Evolutionary conservation across 1,139 yeast species (phyloP).

Genomic region (Taphrina deformans): DNA sequence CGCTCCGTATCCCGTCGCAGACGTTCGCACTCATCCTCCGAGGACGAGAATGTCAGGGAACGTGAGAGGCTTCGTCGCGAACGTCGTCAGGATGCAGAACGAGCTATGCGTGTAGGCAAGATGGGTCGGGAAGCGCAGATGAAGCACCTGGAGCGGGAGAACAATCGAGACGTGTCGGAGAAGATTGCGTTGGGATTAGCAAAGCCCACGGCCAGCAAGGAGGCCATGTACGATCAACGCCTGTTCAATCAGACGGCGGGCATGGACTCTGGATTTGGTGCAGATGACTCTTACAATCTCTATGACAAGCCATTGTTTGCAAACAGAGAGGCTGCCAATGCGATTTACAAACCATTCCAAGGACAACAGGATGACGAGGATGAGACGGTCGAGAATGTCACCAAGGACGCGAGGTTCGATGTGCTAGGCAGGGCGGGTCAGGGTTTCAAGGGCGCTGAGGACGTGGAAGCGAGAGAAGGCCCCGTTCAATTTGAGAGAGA

Average conservation of each 20-base stretch:
- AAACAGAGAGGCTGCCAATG: conserved; percentile 54
- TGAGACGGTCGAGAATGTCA: conserved; percentile 44
- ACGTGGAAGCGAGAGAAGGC: conserved; percentile 44
- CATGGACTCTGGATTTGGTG: conserved; percentile 43
- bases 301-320: conserved; percentile 60
- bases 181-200: conserved; percentile 58
- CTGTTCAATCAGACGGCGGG: conserved; percentile 49
- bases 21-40: conserved; percentile 37
- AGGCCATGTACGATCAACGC: conserved; percentile 58
- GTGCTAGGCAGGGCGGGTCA: conserved; percentile 43
- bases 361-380: conserved; percentile 44
- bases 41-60: conserved; percentile 37
- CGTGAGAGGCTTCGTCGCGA: conserved; percentile 51
- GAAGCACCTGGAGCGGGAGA: conserved; percentile 50
- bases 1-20: conserved; percentile 12
- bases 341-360: conserved; percentile 51
- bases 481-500: conserved; percentile 57
- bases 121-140: conserved; percentile 53
- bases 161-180: conserved; percentile 57
- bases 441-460: conserved; percentile 42
- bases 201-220: conserved; percentile 48
- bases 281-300: conserved; percentile 52
- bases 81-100: conserved; percentile 52
- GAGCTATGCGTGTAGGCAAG: conserved; percentile 50
- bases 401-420: conserved; percentile 47